Evolutionary conservation across 306 rosid genomes (phyloP).

Genomic region (Argentina anserina): DNA sequence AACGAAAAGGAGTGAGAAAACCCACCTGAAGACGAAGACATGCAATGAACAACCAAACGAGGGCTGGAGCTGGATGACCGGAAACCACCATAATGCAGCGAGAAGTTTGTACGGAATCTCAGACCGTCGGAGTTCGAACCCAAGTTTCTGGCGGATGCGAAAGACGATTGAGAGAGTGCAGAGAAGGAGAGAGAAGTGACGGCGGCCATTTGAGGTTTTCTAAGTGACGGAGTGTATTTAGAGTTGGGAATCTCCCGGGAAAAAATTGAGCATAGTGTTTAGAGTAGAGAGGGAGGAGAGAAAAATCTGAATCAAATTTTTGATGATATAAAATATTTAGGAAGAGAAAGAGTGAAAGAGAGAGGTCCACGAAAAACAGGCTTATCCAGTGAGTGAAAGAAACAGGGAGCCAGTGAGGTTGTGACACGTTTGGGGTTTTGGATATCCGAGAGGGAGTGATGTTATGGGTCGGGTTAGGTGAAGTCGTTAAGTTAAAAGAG

Average conservation of each 20-base stretch:
- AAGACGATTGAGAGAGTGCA: slow-evolving; percentile 45
- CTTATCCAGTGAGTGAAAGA: slow-evolving; percentile 61
- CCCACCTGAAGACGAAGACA: slow-evolving; percentile 56
- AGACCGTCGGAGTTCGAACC: slow-evolving; percentile 41
- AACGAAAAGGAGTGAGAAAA: background rate
- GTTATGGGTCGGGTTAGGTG: slow-evolving; percentile 1
- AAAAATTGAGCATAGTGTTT: slow-evolving; percentile 30
- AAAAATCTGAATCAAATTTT: slow-evolving; percentile 13
- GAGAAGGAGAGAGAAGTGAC: slow-evolving; percentile 67
- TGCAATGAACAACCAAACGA: slow-evolving; percentile 60
- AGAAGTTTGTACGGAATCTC: slow-evolving; percentile 37
- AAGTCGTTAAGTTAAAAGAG: background rate
- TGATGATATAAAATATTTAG: background rate
- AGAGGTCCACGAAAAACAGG: slow-evolving; percentile 36
- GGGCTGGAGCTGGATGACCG: slow-evolving; percentile 37
- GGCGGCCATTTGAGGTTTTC: slow-evolving; percentile 54
- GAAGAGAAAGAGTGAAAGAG: slow-evolving; percentile 18
- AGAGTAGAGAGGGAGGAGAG: background rate
- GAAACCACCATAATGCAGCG: slow-evolving; percentile 30
- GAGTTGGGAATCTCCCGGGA: slow-evolving; percentile 30
- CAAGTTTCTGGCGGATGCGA: slow-evolving; percentile 45
- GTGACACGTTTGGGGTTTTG: slow-evolving; percentile 31
- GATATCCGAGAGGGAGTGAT: background rate
- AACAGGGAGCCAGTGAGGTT: slow-evolving; percentile 15
- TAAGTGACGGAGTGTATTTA: background rate